Conservation (phyloP, 2,329 filamentous ascomycete species). For the Aspergillus eucalypticola region DNA sequence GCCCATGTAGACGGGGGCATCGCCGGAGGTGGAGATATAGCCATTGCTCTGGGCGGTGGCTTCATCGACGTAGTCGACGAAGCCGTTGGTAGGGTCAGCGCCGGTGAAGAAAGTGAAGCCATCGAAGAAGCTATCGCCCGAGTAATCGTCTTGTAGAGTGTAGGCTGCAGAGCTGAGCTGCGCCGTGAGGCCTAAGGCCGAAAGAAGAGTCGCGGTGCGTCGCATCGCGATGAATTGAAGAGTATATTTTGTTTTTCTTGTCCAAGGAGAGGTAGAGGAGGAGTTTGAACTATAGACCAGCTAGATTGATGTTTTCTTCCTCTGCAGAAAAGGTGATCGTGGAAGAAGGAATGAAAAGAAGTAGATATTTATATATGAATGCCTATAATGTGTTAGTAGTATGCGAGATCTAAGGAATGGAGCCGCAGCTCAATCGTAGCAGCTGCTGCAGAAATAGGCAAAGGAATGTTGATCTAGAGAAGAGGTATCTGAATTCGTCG, state of each 20-base stretch:
- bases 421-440: not conserved
- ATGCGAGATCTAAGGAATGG: not conserved
- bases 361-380: not conserved
- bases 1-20: constrained; percentile 63
- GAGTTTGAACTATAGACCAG: not conserved
- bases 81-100: constrained; percentile 71
- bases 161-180: constrained; percentile 39
- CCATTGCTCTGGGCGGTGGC: constrained; percentile 58
- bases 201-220: constrained; percentile 28
- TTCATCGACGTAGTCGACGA: constrained; percentile 67
- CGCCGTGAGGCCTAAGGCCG: constrained; percentile 31
- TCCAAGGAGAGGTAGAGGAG: not conserved
- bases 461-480: not conserved
- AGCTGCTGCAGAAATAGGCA: not conserved
- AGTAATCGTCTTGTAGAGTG: constrained; percentile 52
- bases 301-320: constrained; percentile 20
- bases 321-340: not conserved
- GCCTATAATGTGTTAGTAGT: not conserved
- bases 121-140: constrained; percentile 50
- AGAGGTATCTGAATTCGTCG: not conserved
- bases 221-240: constrained; percentile 27
- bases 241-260: constrained; percentile 4
- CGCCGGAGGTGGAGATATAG: constrained; percentile 59
- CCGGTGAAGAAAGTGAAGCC: constrained; percentile 55
- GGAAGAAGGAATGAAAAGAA: not conserved